A percentile compares a stretch with the other conserved stretches of the same genome.
Evolutionary conservation across 768 basidiomycete genomes (phyloP).

Genomic region (Suillus clintonianus): DNA sequence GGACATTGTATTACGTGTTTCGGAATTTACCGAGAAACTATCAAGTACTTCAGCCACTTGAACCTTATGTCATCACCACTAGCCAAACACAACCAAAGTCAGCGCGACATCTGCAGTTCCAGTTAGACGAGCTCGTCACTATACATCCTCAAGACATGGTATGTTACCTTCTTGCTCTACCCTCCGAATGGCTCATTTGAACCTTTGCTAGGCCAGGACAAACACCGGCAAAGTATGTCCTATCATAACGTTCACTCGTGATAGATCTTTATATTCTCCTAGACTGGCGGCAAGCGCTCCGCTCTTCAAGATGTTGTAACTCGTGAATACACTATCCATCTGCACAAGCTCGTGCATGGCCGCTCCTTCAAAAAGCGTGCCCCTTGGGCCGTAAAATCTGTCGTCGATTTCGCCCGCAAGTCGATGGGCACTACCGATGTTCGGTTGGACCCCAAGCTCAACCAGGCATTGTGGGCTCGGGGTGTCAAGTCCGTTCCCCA

Average conservation of each 20-base stretch:
- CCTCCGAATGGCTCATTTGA: conserved; percentile 14
- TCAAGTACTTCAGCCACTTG: conserved; percentile 48
- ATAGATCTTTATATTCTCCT: conserved; percentile 7
- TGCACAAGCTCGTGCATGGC: conserved; percentile 93
- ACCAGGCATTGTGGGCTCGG: conserved; percentile 92
- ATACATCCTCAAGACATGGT: conserved; percentile 72
- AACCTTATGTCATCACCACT: conserved; percentile 54
- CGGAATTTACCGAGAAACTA: conserved; percentile 42
- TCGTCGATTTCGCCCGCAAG: conserved; percentile 89
- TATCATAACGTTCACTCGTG: conserved; percentile 6
- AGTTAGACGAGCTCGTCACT: conserved; percentile 31
- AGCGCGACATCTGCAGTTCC: conserved; percentile 27
- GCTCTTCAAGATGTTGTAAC: conserved; percentile 98
- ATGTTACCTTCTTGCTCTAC: background rate
- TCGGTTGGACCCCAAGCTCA: conserved; percentile 91
- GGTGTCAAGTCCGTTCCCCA: conserved; percentile 95
- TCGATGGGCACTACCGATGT: conserved; percentile 96
- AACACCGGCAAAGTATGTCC: conserved; percentile 37
- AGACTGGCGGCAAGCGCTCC: conserved; percentile 88
- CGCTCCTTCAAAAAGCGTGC: conserved; percentile 97
- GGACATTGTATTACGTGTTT: background rate
- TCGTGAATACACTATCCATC: conserved; percentile 97
- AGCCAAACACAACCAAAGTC: conserved; percentile 43
- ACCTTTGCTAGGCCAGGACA: conserved; percentile 41
- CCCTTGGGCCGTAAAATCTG: conserved; percentile 94